Percentiles rank a stretch among this genome's conserved stretches.
Evolutionary conservation across 768 basidiomycete genomes (phyloP).

Genomic region (Tremella fuciformis): DNA sequence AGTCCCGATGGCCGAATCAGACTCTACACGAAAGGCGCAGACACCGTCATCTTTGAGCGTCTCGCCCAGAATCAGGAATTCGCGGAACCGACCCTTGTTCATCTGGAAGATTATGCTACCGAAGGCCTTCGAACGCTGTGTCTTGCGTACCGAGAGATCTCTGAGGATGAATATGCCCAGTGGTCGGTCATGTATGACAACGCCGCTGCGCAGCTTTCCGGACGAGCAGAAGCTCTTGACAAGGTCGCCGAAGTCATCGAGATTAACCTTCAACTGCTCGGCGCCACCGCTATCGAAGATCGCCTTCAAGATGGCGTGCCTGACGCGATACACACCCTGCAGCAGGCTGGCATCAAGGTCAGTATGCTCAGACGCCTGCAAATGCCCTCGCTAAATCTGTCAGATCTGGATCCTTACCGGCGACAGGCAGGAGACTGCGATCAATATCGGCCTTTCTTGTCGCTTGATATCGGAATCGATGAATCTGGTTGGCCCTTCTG

Average conservation of each 20-base stretch:
- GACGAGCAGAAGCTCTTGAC: conserved; percentile 90
- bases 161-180: conserved; percentile 82
- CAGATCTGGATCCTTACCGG: conserved; percentile 97
- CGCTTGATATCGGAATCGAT: conserved; percentile 95
- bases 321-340: conserved; percentile 93
- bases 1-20: conserved; percentile 87
- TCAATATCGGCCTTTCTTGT: conserved; percentile 98
- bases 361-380: background rate
- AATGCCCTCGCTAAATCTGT: background rate
- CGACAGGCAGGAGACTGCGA: conserved; percentile 97
- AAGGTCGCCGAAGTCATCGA: conserved; percentile 93
- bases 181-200: conserved; percentile 86
- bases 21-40: conserved; percentile 93
- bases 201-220: conserved; percentile 85
- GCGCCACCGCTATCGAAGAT: conserved; percentile 97
- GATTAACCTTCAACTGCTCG: conserved; percentile 84
- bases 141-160: conserved; percentile 86
- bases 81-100: conserved; percentile 74
- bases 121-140: conserved; percentile 97
- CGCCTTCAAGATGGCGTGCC: conserved; percentile 98
- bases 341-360: conserved; percentile 96
- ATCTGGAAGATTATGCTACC: conserved; percentile 96
- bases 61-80: conserved; percentile 73
- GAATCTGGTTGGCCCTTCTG: conserved; percentile 69
- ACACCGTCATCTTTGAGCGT: conserved; percentile 93